Percentiles rank a stretch among this genome's conserved stretches.
Evolutionary conservation across 306 rosid species (phyloP).

Genomic region (Myrica gale): DNA sequence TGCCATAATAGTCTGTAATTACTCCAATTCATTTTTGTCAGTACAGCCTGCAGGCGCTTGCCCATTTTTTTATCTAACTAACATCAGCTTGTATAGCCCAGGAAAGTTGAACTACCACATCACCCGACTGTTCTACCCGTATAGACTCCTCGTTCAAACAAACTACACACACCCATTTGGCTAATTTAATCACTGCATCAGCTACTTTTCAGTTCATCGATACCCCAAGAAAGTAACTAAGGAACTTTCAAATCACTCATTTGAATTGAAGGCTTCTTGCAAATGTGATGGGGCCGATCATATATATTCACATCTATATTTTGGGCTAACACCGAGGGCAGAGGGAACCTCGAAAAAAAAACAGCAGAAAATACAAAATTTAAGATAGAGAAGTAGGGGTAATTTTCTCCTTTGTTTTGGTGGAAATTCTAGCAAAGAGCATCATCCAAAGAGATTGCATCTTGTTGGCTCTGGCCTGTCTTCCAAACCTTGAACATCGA

Average conservation of each 20-base stretch:
- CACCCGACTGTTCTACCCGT: not conserved
- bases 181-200: not conserved
- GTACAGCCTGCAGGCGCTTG: not conserved
- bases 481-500: constrained; percentile 59
- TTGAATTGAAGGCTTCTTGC: not conserved
- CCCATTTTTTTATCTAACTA: not conserved
- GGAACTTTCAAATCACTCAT: not conserved
- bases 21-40: not conserved
- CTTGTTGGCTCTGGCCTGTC: constrained; percentile 49
- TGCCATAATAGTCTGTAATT: not conserved
- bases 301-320: not conserved
- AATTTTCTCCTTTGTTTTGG: not conserved
- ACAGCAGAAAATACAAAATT: not conserved
- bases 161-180: not conserved
- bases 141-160: not conserved
- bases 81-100: not conserved
- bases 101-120: not conserved
- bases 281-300: not conserved
- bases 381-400: not conserved
- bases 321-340: not conserved
- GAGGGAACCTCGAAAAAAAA: not conserved
- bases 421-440: not conserved
- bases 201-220: not conserved
- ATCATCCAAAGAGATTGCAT: constrained; percentile 34
- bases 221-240: not conserved